Evolutionary conservation across 2,329 filamentous ascomycete species (phyloP).

Genomic region (Endocalyx cinctus): DNA sequence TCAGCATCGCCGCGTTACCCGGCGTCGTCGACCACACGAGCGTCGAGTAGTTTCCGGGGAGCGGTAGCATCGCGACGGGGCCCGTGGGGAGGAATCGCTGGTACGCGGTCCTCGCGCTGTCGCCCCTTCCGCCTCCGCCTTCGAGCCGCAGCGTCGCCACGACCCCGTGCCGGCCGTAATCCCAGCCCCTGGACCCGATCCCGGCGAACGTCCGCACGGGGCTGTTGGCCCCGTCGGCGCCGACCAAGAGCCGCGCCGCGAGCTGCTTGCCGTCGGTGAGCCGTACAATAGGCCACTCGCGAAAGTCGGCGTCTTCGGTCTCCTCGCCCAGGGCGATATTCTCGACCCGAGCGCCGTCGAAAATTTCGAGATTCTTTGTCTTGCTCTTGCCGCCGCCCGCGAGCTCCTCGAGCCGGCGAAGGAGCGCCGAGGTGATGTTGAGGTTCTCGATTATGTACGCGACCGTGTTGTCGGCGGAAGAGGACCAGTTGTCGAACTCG

Average conservation of each 20-base stretch:
- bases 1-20: constrained; percentile 71
- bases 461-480: constrained; percentile 57
- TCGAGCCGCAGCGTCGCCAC: constrained; percentile 82
- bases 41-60: constrained; percentile 77
- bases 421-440: constrained; percentile 76
- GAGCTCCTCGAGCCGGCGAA: constrained; percentile 67
- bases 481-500: constrained; percentile 76
- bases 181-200: constrained; percentile 85
- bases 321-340: constrained; percentile 72
- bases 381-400: too few relatives aligned
- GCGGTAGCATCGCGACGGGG: constrained; percentile 83
- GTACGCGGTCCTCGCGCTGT: constrained; percentile 70
- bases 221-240: constrained; percentile 91
- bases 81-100: constrained; percentile 93
- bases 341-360: constrained; percentile 74
- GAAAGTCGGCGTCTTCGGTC: constrained; percentile 67
- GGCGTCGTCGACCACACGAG: constrained; percentile 95
- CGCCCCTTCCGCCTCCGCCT: constrained; percentile 50
- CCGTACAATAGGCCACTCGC: constrained; percentile 81
- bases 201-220: constrained; percentile 86
- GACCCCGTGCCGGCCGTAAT: constrained; percentile 85
- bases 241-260: constrained; percentile 79
- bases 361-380: constrained; percentile 64
- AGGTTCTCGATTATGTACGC: constrained; percentile 97
- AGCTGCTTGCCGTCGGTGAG: constrained; percentile 64